Percentiles rank a stretch among this genome's conserved stretches.
These are phyloP conservation scores for Arachis monticola DNA, from an alignment of 331 rosid species.

Conservation along the genomic window DNA sequence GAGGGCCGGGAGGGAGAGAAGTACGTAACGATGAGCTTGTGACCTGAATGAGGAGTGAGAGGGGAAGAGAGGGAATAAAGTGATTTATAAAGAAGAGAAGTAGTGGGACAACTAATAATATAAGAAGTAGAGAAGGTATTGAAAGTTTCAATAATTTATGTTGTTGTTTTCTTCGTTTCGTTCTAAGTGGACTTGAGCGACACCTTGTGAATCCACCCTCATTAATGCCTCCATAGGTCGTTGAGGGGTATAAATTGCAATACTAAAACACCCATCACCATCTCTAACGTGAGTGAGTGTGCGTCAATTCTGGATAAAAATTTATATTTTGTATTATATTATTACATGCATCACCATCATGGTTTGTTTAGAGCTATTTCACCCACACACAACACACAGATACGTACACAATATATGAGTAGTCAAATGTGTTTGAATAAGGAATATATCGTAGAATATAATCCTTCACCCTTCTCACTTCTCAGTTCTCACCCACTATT, in stretches of 20 bases:
- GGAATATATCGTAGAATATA: too few species aligned
- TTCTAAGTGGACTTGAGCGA: background rate
- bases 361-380: background rate
- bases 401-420: too few species aligned
- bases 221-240: conserved; percentile 64
- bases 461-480: too few species aligned
- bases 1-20: conserved; percentile 12
- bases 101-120: conserved; percentile 26
- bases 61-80: conserved; percentile 12
- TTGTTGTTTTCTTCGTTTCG: background rate
- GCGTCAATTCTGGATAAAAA: background rate
- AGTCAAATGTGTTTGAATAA: too few species aligned
- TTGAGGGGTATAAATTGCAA: conserved; percentile 38
- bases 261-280: background rate
- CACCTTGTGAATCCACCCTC: conserved; percentile 30
- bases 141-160: conserved; percentile 18
- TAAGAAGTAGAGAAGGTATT: conserved; percentile 39
- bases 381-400: background rate
- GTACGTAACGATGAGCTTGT: background rate
- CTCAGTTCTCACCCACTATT: conserved; percentile 36
- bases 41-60: conserved; percentile 32
- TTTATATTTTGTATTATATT: background rate
- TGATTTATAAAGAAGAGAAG: conserved; percentile 40
- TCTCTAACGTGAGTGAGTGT: background rate
- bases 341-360: background rate